Conservation (phyloP, 352 stramenopile species). For the Phytophthora tubulina region DNA sequence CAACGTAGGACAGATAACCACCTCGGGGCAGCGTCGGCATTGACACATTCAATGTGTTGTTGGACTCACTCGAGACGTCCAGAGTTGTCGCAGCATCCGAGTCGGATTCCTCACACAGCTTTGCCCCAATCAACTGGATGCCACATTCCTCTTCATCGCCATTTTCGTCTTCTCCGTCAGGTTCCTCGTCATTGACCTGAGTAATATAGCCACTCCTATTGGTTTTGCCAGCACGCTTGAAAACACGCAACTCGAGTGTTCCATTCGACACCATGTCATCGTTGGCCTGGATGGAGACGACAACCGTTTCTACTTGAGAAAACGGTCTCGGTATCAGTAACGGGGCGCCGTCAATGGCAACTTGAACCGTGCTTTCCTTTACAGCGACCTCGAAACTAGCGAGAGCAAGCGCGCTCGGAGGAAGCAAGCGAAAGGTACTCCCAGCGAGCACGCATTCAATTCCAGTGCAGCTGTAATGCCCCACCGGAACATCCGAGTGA, state of each 20-base stretch:
- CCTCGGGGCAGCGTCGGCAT: constrained; percentile 35
- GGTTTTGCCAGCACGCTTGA: constrained; percentile 14
- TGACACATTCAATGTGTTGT: constrained; percentile 33
- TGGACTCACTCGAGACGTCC: neutral
- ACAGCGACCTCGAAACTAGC: constrained; percentile 60
- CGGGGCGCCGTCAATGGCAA: constrained; percentile 57
- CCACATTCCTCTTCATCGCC: constrained; percentile 22
- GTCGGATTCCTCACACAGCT: constrained; percentile 3
- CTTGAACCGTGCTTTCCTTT: constrained; percentile 62
- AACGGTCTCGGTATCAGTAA: constrained; percentile 54
- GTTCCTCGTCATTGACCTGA: constrained; percentile 11
- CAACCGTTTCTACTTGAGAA: constrained; percentile 48
- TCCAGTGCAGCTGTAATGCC: constrained; percentile 59
- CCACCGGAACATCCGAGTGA: constrained; percentile 54
- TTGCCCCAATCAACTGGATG: constrained; percentile 28
- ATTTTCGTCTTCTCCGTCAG: constrained; percentile 13
- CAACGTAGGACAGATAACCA: constrained; percentile 30
- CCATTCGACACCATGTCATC: constrained; percentile 59
- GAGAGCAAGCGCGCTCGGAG: constrained; percentile 33
- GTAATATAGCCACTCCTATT: constrained; percentile 10
- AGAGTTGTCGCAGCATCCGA: neutral
- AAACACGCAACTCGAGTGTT: constrained; percentile 56
- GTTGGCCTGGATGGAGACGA: constrained; percentile 55
- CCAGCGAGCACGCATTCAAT: constrained; percentile 70
- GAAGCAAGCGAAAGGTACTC: constrained; percentile 61